These are phyloP conservation scores for Brassica nigra DNA, from an alignment of 345 rosid species.

Conservation along the genomic window DNA sequence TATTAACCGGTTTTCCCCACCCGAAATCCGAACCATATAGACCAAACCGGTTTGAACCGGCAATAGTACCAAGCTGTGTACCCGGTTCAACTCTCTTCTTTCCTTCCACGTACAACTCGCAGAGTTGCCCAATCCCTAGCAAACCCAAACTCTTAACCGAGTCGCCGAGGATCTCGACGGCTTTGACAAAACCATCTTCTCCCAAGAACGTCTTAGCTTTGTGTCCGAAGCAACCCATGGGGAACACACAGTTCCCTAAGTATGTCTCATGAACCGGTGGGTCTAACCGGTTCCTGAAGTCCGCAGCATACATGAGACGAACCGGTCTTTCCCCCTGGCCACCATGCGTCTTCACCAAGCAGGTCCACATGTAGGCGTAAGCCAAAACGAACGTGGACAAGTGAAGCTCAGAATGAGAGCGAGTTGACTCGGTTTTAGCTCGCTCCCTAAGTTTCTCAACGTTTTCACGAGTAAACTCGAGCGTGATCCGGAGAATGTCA, in stretches of 20 bases:
- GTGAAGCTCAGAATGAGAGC: background rate
- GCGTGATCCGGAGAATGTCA: background rate
- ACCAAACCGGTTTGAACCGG: background rate
- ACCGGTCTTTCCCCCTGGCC: background rate
- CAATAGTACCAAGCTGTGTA: background rate
- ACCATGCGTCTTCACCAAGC: background rate
- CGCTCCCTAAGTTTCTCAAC: background rate
- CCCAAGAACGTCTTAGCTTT: background rate
- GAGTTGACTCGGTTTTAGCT: background rate
- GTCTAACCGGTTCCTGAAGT: background rate
- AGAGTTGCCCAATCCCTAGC: background rate
- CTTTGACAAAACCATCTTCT: background rate
- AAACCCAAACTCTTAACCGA: background rate
- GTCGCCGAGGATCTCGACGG: background rate
- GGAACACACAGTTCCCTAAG: background rate
- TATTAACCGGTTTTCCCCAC: background rate
- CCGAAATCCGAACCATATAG: slow-evolving; percentile 3
- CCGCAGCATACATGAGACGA: background rate
- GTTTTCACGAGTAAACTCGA: background rate
- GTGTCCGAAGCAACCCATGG: background rate
- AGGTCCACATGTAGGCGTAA: background rate
- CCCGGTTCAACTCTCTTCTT: background rate
- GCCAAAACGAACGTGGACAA: background rate
- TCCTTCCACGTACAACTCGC: background rate
- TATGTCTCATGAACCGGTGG: background rate